Conservation (phyloP, 2,329 filamentous ascomycete species). For the Trichoderma simmonsii region DNA sequence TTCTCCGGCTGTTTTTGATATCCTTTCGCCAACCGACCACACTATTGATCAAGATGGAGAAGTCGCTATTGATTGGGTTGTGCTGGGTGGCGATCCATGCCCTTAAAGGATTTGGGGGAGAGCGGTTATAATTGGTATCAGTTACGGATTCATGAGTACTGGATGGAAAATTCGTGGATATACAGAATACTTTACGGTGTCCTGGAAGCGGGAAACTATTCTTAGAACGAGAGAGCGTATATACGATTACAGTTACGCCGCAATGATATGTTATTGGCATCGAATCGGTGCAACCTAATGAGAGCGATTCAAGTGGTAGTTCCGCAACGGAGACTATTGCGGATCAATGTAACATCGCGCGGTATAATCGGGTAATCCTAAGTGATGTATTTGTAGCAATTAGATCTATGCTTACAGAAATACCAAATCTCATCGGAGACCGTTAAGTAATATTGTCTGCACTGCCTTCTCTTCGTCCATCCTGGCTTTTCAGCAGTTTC, state of each 20-base stretch:
- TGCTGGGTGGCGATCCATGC: neutral
- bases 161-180: neutral
- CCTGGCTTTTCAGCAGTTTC: neutral
- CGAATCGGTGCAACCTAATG: neutral
- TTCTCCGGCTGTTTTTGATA: conserved; percentile 2
- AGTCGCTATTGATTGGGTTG: neutral
- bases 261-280: neutral
- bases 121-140: no score
- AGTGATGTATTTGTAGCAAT: neutral
- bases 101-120: neutral
- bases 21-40: neutral
- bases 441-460: neutral
- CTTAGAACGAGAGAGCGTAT: neutral
- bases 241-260: neutral
- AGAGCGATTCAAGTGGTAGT: neutral
- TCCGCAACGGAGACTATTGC: neutral
- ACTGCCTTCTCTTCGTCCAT: neutral
- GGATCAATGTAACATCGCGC: neutral
- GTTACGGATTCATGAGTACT: neutral
- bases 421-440: neutral
- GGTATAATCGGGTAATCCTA: neutral
- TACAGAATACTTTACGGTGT: neutral
- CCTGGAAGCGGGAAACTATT: neutral
- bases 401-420: neutral
- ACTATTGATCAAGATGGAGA: neutral